phyloP scores from a whole-genome alignment of 345 rosid genomes.

The Durio zibethinus region DNA sequence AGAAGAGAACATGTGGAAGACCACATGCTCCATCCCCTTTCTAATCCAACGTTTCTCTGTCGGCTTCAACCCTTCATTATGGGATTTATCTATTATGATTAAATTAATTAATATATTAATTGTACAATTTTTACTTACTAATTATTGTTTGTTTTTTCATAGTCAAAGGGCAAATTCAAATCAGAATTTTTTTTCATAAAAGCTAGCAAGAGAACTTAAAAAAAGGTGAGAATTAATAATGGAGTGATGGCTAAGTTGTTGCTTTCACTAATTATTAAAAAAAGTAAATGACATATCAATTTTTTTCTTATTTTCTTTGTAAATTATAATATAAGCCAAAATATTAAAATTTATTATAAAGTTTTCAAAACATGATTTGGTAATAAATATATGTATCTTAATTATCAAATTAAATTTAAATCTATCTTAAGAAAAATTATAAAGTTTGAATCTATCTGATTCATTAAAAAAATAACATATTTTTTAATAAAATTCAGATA shows the following conservation, averaged over 20 bases:
- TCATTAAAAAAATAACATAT: not conserved
- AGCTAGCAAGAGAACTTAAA: not conserved
- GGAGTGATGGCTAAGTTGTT: not conserved
- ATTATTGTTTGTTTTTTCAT: not conserved
- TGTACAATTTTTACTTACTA: not conserved
- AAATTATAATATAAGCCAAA: too few relatives aligned
- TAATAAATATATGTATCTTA: too few relatives aligned
- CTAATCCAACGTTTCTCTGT: conserved; percentile 46
- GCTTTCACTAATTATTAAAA: not conserved
- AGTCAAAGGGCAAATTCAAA: not conserved
- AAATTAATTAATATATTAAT: too few relatives aligned
- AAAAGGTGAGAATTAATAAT: too few relatives aligned
- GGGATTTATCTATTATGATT: not conserved
- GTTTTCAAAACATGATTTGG: too few relatives aligned
- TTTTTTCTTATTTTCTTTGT: too few relatives aligned
- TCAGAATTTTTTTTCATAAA: not conserved
- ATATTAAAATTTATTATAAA: too few relatives aligned
- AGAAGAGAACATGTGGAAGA: conserved; percentile 31
- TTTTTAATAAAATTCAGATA: not conserved
- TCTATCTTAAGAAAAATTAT: too few relatives aligned
- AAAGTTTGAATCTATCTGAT: not conserved
- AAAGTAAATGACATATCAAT: too few relatives aligned
- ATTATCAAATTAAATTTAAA: too few relatives aligned
- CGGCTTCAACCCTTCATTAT: conserved; percentile 21
- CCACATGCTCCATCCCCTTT: conserved; percentile 46